Conservation (phyloP, 2,329 filamentous ascomycete genomes). For the Fusarium sp. region DNA sequence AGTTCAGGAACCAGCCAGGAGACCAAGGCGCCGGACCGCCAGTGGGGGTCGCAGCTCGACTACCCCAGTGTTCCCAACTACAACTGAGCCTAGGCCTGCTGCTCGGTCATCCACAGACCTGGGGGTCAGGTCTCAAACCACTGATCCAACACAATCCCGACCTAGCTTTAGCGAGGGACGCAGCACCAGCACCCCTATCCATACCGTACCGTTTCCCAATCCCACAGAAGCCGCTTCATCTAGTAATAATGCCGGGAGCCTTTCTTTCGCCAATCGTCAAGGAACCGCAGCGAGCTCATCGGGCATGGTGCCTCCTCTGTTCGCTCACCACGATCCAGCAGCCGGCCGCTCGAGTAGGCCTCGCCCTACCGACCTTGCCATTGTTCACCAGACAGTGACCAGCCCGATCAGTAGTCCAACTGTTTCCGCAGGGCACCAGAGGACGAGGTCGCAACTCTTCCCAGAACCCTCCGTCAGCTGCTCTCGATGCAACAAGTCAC, state of each 20-base stretch:
- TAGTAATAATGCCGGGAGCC: slow-evolving; percentile 40
- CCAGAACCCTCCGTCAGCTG: slow-evolving; percentile 82
- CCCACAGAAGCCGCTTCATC: slow-evolving; percentile 42
- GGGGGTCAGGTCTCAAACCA: slow-evolving; percentile 58
- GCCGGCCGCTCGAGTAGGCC: slow-evolving; percentile 44
- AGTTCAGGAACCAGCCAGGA: slow-evolving; percentile 50
- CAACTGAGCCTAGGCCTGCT: slow-evolving; percentile 64
- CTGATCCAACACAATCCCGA: slow-evolving; percentile 56
- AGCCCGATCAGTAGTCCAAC: slow-evolving; percentile 54
- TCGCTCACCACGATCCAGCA: slow-evolving; percentile 41
- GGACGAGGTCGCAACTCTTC: slow-evolving; percentile 67
- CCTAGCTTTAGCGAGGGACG: slow-evolving; percentile 60
- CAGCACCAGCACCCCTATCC: slow-evolving; percentile 58
- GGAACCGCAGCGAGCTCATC: slow-evolving; percentile 38
- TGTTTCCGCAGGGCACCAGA: slow-evolving; percentile 55
- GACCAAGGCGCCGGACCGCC: slow-evolving; percentile 64
- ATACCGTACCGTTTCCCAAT: slow-evolving; percentile 46
- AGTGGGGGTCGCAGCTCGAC: slow-evolving; percentile 71
- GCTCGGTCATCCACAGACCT: slow-evolving; percentile 78
- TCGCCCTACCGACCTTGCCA: slow-evolving; percentile 59
- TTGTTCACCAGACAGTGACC: slow-evolving; percentile 53
- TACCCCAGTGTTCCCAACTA: slow-evolving; percentile 60
- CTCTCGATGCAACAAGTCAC: slow-evolving; percentile 75
- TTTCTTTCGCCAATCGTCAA: slow-evolving; percentile 58
- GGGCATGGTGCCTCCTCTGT: slow-evolving; percentile 16